These are phyloP conservation scores for Lupinus albus DNA, from an alignment of 306 rosid genomes.

Conservation along the genomic window DNA sequence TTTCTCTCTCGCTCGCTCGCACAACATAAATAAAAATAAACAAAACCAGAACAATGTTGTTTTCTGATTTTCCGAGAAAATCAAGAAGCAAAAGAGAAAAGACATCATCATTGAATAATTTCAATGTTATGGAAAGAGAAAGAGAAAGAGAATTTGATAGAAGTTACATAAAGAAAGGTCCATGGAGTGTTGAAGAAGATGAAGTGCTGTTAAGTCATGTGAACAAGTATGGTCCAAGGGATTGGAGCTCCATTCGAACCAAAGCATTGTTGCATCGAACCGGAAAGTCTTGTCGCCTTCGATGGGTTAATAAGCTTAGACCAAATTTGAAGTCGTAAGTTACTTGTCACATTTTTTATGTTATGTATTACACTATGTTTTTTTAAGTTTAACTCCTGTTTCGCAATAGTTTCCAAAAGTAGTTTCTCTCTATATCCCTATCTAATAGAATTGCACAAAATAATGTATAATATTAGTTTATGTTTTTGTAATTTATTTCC, in stretches of 20 bases:
- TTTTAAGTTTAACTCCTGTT: too few relatives aligned
- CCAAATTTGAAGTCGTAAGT: conserved; percentile 63
- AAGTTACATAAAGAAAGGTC: conserved; percentile 54
- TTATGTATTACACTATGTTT: too few relatives aligned
- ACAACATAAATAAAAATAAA: conserved; percentile 14
- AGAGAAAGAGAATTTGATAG: conserved; percentile 38
- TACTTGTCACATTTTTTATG: not conserved
- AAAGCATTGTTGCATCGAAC: conserved; percentile 59
- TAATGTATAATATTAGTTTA: too few relatives aligned
- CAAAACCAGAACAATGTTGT: not conserved
- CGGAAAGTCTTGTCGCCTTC: conserved; percentile 64
- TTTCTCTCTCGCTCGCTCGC: not conserved
- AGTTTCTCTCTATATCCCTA: too few relatives aligned
- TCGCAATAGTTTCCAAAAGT: too few relatives aligned
- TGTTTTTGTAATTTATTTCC: too few relatives aligned
- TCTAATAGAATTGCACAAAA: too few relatives aligned
- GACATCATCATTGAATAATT: not conserved
- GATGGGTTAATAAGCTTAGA: conserved; percentile 69
- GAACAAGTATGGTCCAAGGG: conserved; percentile 52
- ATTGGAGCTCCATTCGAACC: conserved; percentile 83
- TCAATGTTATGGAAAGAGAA: too few relatives aligned
- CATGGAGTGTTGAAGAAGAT: conserved; percentile 73
- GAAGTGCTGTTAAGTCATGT: conserved; percentile 55
- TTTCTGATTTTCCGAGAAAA: not conserved
- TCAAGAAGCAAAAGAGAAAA: not conserved